Percentiles rank a stretch among this genome's conserved stretches.
Conservation (phyloP, 2,329 filamentous ascomycete genomes). For the Claviceps arundinis region DNA sequence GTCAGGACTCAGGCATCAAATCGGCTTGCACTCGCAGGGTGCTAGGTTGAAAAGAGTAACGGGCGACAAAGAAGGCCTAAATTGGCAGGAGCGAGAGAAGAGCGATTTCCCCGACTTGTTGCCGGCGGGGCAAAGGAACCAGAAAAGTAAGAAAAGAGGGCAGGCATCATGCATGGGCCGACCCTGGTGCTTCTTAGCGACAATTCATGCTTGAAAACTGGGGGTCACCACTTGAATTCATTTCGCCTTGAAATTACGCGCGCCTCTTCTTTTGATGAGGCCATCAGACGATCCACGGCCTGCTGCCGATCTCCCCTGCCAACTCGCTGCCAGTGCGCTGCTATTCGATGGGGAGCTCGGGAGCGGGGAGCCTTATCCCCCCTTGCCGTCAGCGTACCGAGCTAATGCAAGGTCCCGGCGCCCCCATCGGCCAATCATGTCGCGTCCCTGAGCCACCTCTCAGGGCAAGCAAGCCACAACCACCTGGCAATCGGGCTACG, state of each 20-base stretch:
- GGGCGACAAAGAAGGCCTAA: background rate
- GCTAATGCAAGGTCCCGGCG: slow-evolving; percentile 9
- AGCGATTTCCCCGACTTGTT: background rate
- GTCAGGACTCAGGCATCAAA: background rate
- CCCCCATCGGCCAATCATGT: slow-evolving; percentile 4
- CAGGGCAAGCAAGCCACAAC: slow-evolving; percentile 4
- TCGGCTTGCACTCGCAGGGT: background rate
- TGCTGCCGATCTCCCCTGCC: background rate
- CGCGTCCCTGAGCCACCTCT: slow-evolving; percentile 2
- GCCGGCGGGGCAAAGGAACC: background rate
- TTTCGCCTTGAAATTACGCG: background rate
- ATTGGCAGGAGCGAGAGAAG: background rate
- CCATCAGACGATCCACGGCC: background rate
- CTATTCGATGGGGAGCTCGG: slow-evolving; percentile 1
- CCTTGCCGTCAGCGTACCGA: background rate
- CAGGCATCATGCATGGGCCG: background rate
- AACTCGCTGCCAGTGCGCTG: background rate
- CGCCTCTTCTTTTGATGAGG: background rate
- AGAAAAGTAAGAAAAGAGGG: background rate
- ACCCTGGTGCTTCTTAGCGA: background rate
- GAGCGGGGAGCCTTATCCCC: background rate
- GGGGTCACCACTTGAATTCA: background rate
- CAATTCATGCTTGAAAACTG: background rate
- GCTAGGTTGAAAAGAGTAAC: background rate
- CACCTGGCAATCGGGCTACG: background rate